Base-by-base conservation (phyloP, 2,329 filamentous ascomycete species). In the Orbilia brochopaga region DNA sequence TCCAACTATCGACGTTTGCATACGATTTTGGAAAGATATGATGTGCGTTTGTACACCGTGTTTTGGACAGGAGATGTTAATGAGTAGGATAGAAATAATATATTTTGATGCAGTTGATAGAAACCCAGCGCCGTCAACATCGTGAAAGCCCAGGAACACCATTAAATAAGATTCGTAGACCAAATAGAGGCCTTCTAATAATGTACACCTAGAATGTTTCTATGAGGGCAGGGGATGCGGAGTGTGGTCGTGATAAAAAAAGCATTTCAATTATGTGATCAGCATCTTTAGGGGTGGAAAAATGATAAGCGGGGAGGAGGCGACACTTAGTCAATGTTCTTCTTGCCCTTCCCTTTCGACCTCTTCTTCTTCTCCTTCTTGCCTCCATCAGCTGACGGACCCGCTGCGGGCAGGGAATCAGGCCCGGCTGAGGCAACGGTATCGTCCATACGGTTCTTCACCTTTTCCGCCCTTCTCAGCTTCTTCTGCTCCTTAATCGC, bases 381-480 rank as follows among this genome's bases (percentile, higher is more conserved):
- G 19, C 35, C 56, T 32, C 52, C 61, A 27, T 32, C 8, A 6
- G 21, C 27, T 13, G 32, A 11, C 15, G 53, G 10, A 10, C 46
- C 32, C 24, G 54, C 15, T 7, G 13, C 13, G 17, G 30, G 21
- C 27, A 13, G 11, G 27, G 46, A 27, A 17, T 17, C 4, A 23
- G 15, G 6, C 15, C 42, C 44, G 10, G 21, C 30, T 46, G 65
- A 32, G 35, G 19, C 54, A 19, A 17, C 42, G 27, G 27, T 30
- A 32, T 64, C 58, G 7, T 63, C 52, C 6, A 42, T 11, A 4
- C 65, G 65, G 54, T 42, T 70, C 50, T 70, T 63, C 50, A 70
- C 66, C 32, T 64, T 70, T n/a, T 24, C 59, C 6, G 66, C 66
- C 6, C 66, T 52, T 19, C 66, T 59, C 53, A 64, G 53, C 55